Percentiles rank a stretch among this genome's conserved stretches.
phyloP scores from a whole-genome alignment of 768 basidiomycete genomes.

The Calocybe cyanea region DNA sequence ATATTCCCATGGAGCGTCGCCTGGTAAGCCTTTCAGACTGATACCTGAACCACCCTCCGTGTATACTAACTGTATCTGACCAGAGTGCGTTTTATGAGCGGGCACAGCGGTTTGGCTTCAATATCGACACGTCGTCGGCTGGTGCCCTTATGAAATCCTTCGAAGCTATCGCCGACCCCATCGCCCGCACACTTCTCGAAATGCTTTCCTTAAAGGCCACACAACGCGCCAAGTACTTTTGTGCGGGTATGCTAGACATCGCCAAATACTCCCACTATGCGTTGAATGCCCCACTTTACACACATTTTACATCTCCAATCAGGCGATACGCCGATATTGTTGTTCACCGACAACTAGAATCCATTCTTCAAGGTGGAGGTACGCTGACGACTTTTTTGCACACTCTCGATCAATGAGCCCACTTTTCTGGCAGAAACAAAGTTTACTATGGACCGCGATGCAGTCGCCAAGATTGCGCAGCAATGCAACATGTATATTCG shows the following conservation, averaged over 20 bases:
- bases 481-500: constrained; percentile 89
- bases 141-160: constrained; percentile 85
- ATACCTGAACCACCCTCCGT: constrained; percentile 1
- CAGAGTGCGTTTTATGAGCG: constrained; percentile 78
- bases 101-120: constrained; percentile 78
- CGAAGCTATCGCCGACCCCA: constrained; percentile 65
- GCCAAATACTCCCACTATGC: constrained; percentile 96
- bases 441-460: constrained; percentile 97
- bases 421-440: constrained; percentile 55
- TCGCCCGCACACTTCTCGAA: constrained; percentile 75
- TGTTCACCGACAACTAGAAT: constrained; percentile 95
- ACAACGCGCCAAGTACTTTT: constrained; percentile 96
- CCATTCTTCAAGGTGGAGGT: constrained; percentile 73
- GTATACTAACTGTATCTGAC: constrained; percentile 10
- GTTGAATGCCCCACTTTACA: constrained; percentile 87
- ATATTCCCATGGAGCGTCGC: constrained; percentile 87
- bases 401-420: constrained; percentile 3
- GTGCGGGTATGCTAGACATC: constrained; percentile 98
- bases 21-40: constrained; percentile 47
- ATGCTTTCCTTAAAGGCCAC: constrained; percentile 89
- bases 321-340: constrained; percentile 91
- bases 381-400: constrained; percentile 25
- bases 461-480: constrained; percentile 95
- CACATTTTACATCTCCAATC: constrained; percentile 90
- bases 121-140: constrained; percentile 75